Evolutionary conservation across 495 filamentous ascomycete genomes (phyloP).

Genomic region (Penicillium waksmanii): DNA sequence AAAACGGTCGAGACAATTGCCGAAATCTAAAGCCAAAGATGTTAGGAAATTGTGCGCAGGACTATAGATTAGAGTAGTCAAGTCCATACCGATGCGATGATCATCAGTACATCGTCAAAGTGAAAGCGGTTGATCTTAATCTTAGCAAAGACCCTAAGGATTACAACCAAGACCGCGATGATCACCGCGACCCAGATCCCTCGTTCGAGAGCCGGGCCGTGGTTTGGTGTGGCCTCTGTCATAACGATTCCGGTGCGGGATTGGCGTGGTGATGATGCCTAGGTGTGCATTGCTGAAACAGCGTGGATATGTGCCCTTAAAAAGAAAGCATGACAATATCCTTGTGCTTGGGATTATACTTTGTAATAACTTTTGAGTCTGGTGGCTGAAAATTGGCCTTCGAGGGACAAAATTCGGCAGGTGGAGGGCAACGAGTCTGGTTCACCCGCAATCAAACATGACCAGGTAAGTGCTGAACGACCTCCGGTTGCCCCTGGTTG

Average conservation of each 20-base stretch:
- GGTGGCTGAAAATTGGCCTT: conserved; percentile 2
- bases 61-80: not conserved
- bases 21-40: conserved; percentile 22
- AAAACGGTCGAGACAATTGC: conserved; percentile 33
- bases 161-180: conserved; percentile 40
- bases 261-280: not conserved
- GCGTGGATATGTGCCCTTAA: not conserved
- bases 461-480: not conserved
- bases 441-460: not conserved
- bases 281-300: not conserved
- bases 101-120: conserved; percentile 43
- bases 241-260: not conserved
- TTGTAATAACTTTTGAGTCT: not conserved
- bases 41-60: not conserved
- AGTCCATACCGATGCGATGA: conserved; percentile 34
- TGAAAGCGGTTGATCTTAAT: conserved; percentile 39
- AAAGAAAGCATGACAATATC: not conserved
- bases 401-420: not conserved
- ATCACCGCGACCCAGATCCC: conserved; percentile 40
- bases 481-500: not conserved
- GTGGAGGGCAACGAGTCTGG: not conserved
- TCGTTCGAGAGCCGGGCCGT: conserved; percentile 28
- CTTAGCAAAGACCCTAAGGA: conserved; percentile 39
- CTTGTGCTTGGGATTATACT: not conserved
- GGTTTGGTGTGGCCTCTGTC: conserved; percentile 11